These are phyloP conservation scores for Podila horticola DNA, from an alignment of 192 early-diverging fungal genomes.

Conservation along the genomic window DNA sequence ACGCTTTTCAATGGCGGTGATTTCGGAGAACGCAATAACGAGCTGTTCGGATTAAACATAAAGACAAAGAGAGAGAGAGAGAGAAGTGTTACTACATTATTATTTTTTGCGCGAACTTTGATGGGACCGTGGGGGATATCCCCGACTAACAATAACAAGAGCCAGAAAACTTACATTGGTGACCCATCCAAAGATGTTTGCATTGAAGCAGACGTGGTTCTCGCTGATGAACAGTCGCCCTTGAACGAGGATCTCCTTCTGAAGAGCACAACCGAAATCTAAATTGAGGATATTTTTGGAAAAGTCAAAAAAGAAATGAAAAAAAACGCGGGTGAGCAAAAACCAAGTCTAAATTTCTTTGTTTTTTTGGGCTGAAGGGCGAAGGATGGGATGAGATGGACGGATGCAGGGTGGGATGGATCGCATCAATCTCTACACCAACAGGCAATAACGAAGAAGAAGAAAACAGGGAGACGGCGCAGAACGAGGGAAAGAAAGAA, in stretches of 20 bases:
- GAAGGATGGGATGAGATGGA: neutral
- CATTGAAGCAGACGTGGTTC: slow-evolving; percentile 84
- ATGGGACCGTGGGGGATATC: neutral
- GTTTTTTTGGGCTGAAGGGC: neutral
- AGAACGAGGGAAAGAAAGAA: too few relatives aligned
- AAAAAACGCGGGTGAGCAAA: neutral
- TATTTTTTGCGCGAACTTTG: neutral
- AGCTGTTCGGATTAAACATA: slow-evolving; percentile 42
- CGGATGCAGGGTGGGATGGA: neutral
- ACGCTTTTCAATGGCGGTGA: slow-evolving; percentile 86
- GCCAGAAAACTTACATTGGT: slow-evolving; percentile 64
- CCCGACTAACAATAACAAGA: neutral
- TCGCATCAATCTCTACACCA: neutral
- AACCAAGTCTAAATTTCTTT: neutral
- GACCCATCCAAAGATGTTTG: slow-evolving; percentile 92
- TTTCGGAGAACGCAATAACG: slow-evolving; percentile 81
- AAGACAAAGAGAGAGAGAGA: too few relatives aligned
- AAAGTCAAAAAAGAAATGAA: neutral
- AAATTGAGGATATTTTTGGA: slow-evolving; percentile 12
- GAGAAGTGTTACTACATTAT: too few relatives aligned
- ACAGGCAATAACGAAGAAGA: too few relatives aligned
- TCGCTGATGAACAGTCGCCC: slow-evolving; percentile 88
- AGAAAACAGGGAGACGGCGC: too few relatives aligned
- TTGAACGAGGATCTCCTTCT: slow-evolving; percentile 90
- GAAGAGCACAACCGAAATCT: slow-evolving; percentile 89